A percentile compares a stretch with the other conserved stretches of the same genome.
Evolutionary conservation across 2,329 filamentous ascomycete species (phyloP).

Genomic region (Trichoderma pleuroti): DNA sequence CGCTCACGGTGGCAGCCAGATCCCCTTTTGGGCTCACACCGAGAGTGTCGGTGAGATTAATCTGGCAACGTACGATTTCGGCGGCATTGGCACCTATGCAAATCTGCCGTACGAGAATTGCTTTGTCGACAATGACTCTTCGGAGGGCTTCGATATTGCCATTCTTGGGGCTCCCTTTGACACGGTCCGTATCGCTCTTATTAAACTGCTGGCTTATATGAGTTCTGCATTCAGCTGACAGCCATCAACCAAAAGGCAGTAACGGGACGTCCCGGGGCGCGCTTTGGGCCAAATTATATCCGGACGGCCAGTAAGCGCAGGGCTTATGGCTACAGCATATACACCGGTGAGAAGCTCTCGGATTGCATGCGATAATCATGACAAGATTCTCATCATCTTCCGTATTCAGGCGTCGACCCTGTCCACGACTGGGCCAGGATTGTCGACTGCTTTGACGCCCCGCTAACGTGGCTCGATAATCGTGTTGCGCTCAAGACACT

Average conservation of each 20-base stretch:
- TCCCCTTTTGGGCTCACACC: conserved; percentile 22
- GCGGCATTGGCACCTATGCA: conserved; percentile 26
- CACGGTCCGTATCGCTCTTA: conserved; percentile 23
- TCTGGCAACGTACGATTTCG: conserved; percentile 20
- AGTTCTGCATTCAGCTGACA: neutral
- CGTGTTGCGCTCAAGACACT: conserved; percentile 24
- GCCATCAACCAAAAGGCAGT: conserved; percentile 18
- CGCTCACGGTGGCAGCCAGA: conserved; percentile 12
- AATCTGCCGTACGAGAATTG: conserved; percentile 27
- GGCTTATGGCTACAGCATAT: conserved; percentile 24
- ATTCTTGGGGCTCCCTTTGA: conserved; percentile 31
- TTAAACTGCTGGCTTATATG: neutral
- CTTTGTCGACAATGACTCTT: conserved; percentile 22
- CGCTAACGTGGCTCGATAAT: conserved; percentile 25
- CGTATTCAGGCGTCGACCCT: conserved; percentile 19
- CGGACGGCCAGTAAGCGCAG: conserved; percentile 70
- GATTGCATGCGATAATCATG: neutral
- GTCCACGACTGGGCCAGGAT: conserved; percentile 61
- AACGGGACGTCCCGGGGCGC: conserved; percentile 36
- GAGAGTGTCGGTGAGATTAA: conserved; percentile 20
- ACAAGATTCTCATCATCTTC: neutral
- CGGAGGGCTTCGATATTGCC: conserved; percentile 28
- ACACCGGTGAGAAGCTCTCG: conserved; percentile 14
- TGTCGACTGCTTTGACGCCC: conserved; percentile 72
- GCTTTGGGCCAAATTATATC: conserved; percentile 81